Conservation (phyloP, 306 rosid species). For the Cicer judaicum region DNA sequence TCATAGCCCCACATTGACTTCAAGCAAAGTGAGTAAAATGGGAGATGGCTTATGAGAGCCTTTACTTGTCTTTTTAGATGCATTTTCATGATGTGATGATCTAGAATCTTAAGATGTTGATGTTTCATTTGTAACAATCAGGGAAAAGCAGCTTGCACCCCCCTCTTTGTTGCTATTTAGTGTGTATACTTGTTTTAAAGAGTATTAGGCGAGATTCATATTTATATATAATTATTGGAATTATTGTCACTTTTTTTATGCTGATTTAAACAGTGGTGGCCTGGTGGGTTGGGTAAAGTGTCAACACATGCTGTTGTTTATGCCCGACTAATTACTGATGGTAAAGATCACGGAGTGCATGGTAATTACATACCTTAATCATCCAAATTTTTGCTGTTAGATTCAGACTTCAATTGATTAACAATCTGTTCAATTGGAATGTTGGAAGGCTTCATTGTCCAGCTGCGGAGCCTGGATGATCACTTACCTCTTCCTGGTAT, state of each 20-base stretch:
- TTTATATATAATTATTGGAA: constrained; percentile 16
- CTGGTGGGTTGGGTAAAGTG: constrained; percentile 97
- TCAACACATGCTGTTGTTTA: constrained; percentile 84
- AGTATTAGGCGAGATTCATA: constrained; percentile 17
- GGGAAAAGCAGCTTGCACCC: constrained; percentile 17
- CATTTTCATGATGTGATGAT: constrained; percentile 25
- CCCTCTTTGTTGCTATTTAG: constrained; percentile 16
- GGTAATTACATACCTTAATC: constrained; percentile 59
- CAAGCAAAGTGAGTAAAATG: constrained; percentile 82
- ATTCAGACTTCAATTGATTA: constrained; percentile 25
- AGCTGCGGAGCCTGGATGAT: constrained; percentile 92
- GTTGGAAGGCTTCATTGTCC: constrained; percentile 87
- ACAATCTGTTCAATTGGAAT: constrained; percentile 52
- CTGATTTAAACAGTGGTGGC: constrained; percentile 90
- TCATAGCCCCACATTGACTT: constrained; percentile 92
- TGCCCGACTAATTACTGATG: constrained; percentile 78
- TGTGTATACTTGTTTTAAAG: constrained; percentile 18
- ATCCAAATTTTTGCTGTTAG: constrained; percentile 20
- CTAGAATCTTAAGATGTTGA: constrained; percentile 15
- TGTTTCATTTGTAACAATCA: constrained; percentile 27
- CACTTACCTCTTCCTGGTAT: constrained; percentile 93
- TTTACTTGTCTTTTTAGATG: constrained; percentile 24
- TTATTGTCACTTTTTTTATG: constrained; percentile 39
- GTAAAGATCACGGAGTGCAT: constrained; percentile 81
- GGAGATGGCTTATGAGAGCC: constrained; percentile 15